Evolutionary conservation across 768 basidiomycete species (phyloP), one percentile per base, ranked within the genome.

Genomic region (Lactifluus echinatus): DNA sequence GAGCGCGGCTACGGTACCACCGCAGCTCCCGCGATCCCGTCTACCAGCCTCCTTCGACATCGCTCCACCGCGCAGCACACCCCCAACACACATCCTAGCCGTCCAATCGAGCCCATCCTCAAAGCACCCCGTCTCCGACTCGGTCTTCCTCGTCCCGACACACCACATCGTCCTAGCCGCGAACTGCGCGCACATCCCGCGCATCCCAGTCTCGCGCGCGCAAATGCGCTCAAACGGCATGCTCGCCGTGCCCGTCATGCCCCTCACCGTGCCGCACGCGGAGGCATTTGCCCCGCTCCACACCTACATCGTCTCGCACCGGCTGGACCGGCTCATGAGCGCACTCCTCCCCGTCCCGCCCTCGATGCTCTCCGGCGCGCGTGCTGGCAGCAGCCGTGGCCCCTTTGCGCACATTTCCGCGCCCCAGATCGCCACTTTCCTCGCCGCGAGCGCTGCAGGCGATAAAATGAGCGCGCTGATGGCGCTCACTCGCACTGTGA

Each of bases 231-330:
- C 62, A 10, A 69, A 61, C 52, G 66, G 63, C 19, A 47, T 50
- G 42, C 42, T 65, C 50, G 67, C 62, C 14, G 63, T 91, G 4
- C 88, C 89, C 21, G 79, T 91, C 17, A 74, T 89, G 12, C 83
- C 82, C 2, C 70, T 92, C 63, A 74, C 79, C 40, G 75, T 92
- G 12, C 89, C 89, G 2, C 83, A 85, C 2, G 81, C 86, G 0
- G 76, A 79, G 2, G 80, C 86, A 0, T 90, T 89, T 71, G 71
- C 80, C 8, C 69, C 81, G 31, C 74, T 92, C 8, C 81, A 82
- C 62, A 68, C 74, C 0, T 89, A 79, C 73, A 74, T 92, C 62
- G 89, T 92, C 72, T 79, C 78, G 26, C 82, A 85, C 66, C 77
- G 80, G 60, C 73, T 83, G 26, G 72, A 73, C 49, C 61, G 70